Evolutionary conservation across 2,329 filamentous ascomycete species (phyloP), one percentile per base, ranked within the genome.

Genomic region (Bimuria novae-zelandiae): DNA sequence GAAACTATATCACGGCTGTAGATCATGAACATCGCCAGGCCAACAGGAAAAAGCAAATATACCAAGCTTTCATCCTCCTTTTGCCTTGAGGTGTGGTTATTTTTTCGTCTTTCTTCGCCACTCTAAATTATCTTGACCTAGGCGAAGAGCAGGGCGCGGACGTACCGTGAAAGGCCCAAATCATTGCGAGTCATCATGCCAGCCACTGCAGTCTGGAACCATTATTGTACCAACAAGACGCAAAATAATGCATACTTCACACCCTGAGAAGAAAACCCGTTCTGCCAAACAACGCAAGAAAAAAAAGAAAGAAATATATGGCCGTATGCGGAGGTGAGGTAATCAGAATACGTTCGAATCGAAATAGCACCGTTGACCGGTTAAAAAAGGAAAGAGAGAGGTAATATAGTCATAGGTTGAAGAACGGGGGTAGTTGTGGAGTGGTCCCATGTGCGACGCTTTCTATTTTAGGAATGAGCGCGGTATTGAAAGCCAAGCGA

Each of bases 331-430:
- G 19, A 40, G 4, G 11, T 43, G 27, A 21, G 14, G 2, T 35
- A 16, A 12, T 35, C 33, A 11, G 49, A 39, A 17, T 54, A 40
- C 30, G 41, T 30, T 51, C 41, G 49, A 23, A 39, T 23, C 23
- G 32, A 7, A 32, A 46, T 32, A 41, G 21, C 2, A 19, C 47
- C 10, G 35, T 52, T 4, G 49, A 46, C 17, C 42, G 49, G 1
- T 25, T 42, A 42, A 46, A n/a, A 19, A 52, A n/a, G n/a, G 35
- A 33, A 52, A 52, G 23, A 52, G 49, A 25, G 49, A 79, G 84
- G 51, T 88, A 79, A 72, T 21, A 25, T 52, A 52, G 19, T 14
- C 33, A 7, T 25, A 19, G 17, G 35, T 52, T 10, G 25, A 37
- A 14, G 45, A 39, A n/a, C 30, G 44, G 44, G 3, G 17, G 44